Conservation (phyloP, 768 basidiomycete genomes). For the Rossbeevera mucosa region DNA sequence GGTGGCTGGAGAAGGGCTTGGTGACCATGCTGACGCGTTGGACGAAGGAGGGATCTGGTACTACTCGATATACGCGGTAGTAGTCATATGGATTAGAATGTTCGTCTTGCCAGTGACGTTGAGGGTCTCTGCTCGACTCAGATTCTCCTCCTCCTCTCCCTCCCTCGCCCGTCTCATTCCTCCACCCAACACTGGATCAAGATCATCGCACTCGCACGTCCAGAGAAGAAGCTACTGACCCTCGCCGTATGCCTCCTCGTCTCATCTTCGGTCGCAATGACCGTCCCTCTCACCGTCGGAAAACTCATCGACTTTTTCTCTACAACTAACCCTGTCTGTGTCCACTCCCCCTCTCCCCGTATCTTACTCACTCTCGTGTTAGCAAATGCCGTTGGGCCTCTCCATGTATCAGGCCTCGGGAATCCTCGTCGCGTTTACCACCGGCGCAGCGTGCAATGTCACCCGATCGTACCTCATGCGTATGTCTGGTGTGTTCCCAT, state of each 20-base stretch:
- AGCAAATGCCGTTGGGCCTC: constrained; percentile 79
- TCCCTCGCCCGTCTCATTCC: constrained; percentile 29
- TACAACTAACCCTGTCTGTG: constrained; percentile 54
- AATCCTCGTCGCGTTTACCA: constrained; percentile 69
- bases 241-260: constrained; percentile 77
- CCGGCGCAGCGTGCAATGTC: constrained; percentile 83
- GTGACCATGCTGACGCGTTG: constrained; percentile 45
- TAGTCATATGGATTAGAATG: constrained; percentile 10
- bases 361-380: not conserved
- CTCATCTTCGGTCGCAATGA: constrained; percentile 87
- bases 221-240: constrained; percentile 72
- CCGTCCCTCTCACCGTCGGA: constrained; percentile 89
- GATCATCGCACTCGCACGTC: constrained; percentile 72
- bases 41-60: too few relatives aligned
- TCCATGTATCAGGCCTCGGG: constrained; percentile 77
- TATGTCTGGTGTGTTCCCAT: constrained; percentile 55
- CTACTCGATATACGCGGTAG: too few relatives aligned
- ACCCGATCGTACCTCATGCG: constrained; percentile 81
- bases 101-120: too few relatives aligned
- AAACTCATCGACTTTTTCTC: constrained; percentile 93
- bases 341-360: not conserved
- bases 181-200: constrained; percentile 46
- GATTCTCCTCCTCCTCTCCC: too few relatives aligned
- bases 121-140: too few relatives aligned
- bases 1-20: constrained; percentile 53